These are phyloP conservation scores for Aaosphaeria arxii DNA, from an alignment of 2,329 filamentous ascomycete species.

Conservation along the genomic window DNA sequence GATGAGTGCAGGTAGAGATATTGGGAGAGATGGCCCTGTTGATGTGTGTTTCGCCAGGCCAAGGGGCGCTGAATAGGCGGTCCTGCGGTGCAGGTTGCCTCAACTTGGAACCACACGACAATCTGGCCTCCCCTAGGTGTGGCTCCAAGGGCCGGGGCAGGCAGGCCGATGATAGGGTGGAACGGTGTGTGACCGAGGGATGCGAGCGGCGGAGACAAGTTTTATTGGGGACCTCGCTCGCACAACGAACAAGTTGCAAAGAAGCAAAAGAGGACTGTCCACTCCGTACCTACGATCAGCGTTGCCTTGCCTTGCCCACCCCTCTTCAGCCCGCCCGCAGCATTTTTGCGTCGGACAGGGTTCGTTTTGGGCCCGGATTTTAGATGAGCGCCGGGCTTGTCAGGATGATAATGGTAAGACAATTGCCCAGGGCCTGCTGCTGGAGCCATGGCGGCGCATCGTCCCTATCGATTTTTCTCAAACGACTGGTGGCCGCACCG, in stretches of 20 bases:
- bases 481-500: constrained; percentile 18
- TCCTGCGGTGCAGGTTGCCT: constrained; percentile 38
- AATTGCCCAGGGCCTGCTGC: neutral
- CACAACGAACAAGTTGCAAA: constrained; percentile 20
- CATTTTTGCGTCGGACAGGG: too few relatives aligned
- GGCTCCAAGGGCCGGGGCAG: constrained; percentile 6
- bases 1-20: too few relatives aligned
- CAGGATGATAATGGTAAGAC: too few relatives aligned
- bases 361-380: too few relatives aligned
- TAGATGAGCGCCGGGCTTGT: too few relatives aligned
- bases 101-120: constrained; percentile 29
- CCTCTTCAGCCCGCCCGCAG: too few relatives aligned
- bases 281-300: constrained; percentile 31
- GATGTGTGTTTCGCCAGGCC: too few relatives aligned
- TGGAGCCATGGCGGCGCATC: constrained; percentile 16
- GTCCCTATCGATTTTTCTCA: constrained; percentile 27
- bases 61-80: constrained; percentile 9
- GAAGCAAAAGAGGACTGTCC: constrained; percentile 24
- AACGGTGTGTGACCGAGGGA: constrained; percentile 14
- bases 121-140: constrained; percentile 16
- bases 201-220: constrained; percentile 17
- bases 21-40: too few relatives aligned
- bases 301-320: constrained; percentile 26
- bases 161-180: constrained; percentile 22
- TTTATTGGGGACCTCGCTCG: constrained; percentile 18